Percentiles rank a stretch among this genome's conserved stretches.
Evolutionary conservation across 176 grass and related monocot genomes (phyloP).

Genomic region (Cenchrus fungigraminus): DNA sequence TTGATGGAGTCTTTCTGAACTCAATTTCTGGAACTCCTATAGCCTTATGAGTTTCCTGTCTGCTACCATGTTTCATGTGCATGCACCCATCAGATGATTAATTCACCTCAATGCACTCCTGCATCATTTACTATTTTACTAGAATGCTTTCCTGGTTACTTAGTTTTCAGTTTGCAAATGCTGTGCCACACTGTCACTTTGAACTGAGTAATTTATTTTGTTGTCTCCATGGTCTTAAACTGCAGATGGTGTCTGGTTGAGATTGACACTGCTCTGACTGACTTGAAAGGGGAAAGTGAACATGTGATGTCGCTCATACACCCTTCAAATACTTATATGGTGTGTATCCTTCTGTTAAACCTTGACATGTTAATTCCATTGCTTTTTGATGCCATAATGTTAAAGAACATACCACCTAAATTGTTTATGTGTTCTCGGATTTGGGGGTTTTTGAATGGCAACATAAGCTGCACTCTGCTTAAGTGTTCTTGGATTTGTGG

Average conservation of each 20-base stretch:
- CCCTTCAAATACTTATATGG: constrained; percentile 96
- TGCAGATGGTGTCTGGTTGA: constrained; percentile 91
- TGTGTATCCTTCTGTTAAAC: constrained; percentile 43
- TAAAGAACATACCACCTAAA: neutral
- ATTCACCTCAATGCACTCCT: constrained; percentile 20
- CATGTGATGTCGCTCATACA: constrained; percentile 86
- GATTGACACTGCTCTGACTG: constrained; percentile 73
- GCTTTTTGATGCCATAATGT: neutral
- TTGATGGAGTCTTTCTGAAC: neutral
- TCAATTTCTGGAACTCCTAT: constrained; percentile 7
- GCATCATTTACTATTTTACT: neutral
- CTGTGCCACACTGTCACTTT: neutral
- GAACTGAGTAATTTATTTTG: neutral
- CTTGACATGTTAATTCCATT: constrained; percentile 8
- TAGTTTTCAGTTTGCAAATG: constrained; percentile 15
- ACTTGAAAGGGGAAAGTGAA: constrained; percentile 75
- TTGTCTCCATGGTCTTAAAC: constrained; percentile 10
- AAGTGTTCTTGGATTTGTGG: constrained; percentile 14
- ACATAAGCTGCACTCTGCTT: neutral
- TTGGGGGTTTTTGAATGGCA: neutral
- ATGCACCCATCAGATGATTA: constrained; percentile 1
- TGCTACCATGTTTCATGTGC: constrained; percentile 17
- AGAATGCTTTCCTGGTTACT: neutral
- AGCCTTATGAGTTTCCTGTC: constrained; percentile 15
- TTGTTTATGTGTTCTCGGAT: constrained; percentile 26